These are phyloP conservation scores for Xerocomus spinulosus DNA, from an alignment of 768 basidiomycete species.

Conservation along the genomic window DNA sequence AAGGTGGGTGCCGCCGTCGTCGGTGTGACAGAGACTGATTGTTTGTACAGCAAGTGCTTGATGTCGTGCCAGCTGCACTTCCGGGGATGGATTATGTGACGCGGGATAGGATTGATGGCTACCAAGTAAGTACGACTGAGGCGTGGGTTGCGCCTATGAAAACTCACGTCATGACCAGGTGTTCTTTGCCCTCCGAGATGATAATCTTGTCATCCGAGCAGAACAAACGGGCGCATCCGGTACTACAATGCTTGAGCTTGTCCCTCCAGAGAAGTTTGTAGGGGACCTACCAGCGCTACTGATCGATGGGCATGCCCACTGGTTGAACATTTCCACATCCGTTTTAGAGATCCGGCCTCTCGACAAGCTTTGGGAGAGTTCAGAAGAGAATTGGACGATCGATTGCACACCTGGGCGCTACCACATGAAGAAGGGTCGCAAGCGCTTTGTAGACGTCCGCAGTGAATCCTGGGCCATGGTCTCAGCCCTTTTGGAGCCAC, in stretches of 20 bases:
- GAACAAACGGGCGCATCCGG: background rate
- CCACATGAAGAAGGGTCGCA: constrained; percentile 4
- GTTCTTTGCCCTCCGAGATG: constrained; percentile 17
- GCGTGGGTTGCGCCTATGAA: background rate
- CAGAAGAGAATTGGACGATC: constrained; percentile 26
- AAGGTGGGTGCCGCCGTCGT: constrained; percentile 5
- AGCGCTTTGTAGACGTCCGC: constrained; percentile 24
- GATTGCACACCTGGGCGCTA: constrained; percentile 6
- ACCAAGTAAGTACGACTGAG: constrained; percentile 14
- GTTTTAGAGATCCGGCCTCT: constrained; percentile 28
- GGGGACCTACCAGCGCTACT: constrained; percentile 26
- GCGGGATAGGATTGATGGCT: constrained; percentile 6
- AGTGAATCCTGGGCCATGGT: constrained; percentile 29
- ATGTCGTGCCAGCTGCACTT: constrained; percentile 22
- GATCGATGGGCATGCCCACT: constrained; percentile 25
- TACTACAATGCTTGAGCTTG: constrained; percentile 16
- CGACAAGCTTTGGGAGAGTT: constrained; percentile 22
- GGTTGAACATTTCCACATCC: constrained; percentile 26
- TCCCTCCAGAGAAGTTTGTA: constrained; percentile 19
- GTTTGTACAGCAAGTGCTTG: constrained; percentile 15
- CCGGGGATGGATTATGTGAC: constrained; percentile 27
- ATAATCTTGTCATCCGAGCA: constrained; percentile 19
- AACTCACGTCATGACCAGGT: constrained; percentile 11
- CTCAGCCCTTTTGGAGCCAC: constrained; percentile 16
- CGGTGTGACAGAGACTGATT: background rate